These are phyloP conservation scores for Candida railenensis DNA, from an alignment of 805 yeast species.

Conservation along the genomic window DNA sequence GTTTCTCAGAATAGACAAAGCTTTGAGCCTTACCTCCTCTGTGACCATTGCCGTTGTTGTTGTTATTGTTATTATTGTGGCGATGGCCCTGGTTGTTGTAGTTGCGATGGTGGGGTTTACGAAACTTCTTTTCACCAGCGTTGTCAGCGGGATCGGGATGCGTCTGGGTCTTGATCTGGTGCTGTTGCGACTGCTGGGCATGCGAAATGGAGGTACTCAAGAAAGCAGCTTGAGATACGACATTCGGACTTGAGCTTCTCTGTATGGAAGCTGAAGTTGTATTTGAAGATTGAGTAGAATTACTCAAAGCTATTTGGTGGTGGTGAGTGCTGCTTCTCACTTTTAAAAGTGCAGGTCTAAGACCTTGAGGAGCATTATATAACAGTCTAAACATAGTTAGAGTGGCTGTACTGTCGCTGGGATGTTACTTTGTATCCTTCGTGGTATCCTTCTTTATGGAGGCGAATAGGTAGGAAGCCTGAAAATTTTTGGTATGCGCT, in stretches of 20 bases:
- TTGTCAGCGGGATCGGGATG: no score
- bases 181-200: background rate
- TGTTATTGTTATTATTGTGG: background rate
- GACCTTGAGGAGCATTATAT: conserved; percentile 34
- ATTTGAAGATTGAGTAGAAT: background rate
- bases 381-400: conserved; percentile 37
- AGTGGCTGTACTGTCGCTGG: background rate
- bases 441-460: background rate
- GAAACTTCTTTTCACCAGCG: no score
- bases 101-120: background rate
- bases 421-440: background rate
- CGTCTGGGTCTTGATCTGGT: background rate
- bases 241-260: conserved; percentile 4
- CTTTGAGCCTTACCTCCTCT: background rate
- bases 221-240: conserved; percentile 7
- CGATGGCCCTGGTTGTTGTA: background rate
- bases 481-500: background rate
- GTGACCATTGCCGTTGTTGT: background rate
- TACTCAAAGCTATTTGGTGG: conserved; percentile 8
- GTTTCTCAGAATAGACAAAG: background rate
- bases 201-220: conserved; percentile 6
- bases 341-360: conserved; percentile 38
- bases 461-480: background rate
- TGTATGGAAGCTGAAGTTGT: conserved; percentile 5
- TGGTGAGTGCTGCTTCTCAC: conserved; percentile 27